Evolutionary conservation across 805 yeast species (phyloP).

Genomic region (Metschnikowia anglica): DNA sequence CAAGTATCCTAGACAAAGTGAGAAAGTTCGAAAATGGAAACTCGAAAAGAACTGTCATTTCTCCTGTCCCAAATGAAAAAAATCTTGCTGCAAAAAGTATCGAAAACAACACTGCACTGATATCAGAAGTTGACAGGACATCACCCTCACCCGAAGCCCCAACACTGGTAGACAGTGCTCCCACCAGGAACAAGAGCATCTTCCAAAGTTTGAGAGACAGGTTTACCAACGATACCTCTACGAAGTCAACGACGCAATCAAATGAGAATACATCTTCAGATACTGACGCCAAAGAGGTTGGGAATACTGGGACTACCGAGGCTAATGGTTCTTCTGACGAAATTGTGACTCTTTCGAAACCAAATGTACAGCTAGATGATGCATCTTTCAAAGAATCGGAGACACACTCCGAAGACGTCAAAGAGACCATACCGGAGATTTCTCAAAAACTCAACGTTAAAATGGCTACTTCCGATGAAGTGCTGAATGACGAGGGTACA

Average conservation of each 20-base stretch:
- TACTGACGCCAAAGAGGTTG: neutral
- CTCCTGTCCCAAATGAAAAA: slow-evolving; percentile 1
- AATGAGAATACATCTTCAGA: neutral
- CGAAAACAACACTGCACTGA: neutral
- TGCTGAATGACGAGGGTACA: neutral
- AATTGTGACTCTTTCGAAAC: neutral
- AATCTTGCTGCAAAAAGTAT: neutral
- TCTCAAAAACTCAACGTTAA: neutral
- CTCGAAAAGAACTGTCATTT: neutral
- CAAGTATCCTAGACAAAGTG: slow-evolving; percentile 12
- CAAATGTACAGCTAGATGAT: neutral
- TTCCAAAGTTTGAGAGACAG: slow-evolving; percentile 37
- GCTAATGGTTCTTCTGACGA: neutral
- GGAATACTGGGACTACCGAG: neutral
- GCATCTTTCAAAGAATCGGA: neutral
- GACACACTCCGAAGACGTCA: neutral
- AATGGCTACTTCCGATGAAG: neutral
- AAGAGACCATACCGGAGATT: neutral
- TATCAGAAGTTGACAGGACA: neutral
- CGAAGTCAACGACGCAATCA: neutral
- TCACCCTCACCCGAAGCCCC: neutral
- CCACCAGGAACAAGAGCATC: slow-evolving; percentile 28
- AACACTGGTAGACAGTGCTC: slow-evolving; percentile 12
- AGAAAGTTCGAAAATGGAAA: slow-evolving; percentile 5
- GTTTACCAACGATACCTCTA: slow-evolving; percentile 20